Base-by-base conservation (phyloP, 768 basidiomycete species). In the Suillus alpinus region DNA sequence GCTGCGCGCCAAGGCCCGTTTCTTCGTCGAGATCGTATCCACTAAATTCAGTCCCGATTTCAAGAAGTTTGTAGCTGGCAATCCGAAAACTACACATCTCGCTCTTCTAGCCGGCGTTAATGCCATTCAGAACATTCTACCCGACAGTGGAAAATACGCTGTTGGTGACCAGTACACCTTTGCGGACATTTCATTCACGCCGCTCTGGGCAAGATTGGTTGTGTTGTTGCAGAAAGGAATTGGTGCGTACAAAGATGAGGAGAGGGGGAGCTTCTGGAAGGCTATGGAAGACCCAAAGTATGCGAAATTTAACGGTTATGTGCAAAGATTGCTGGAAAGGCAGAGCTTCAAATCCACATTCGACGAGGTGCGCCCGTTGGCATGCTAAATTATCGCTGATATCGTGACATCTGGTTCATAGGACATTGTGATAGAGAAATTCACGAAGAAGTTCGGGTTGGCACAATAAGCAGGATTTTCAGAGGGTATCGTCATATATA, bases 111-210 rank as follows among this genome's bases (percentile, higher is more conserved):
- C 64, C 10, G 82, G 74, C 0, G 66, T 86, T 43, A 81, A 85
- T 56, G 71, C 73, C 14, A 65, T 89, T 36, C 86, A 88, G 68
- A 65, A 62, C 6, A 73, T 84, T 29, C 76, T 90, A 36, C 81
- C 84, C 0, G 41, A 51, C 7, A n/a, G 57, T 1, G 82, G 81
- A 39, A 66, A 60, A 0, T 85, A 75, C 50, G 84, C 69, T n/a
- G 4, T 69, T 9, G 67, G 66, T 23, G 62, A 64, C 6, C 63
- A 71, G 18, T 71, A 62, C 57, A 84, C 80, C n/a, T 81, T 83
- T 56, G 88, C 87, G 12, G 89, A 89, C 64, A 81, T 83, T 7
- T 82, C 85, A 0, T 68, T 88, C 29, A 73, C 80, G 4, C 86
- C 89, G 1, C 86, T 88, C 78, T 65, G 88, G 14, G 85, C 79